These are phyloP conservation scores for Exophiala alcalophila DNA, from an alignment of 2,329 filamentous ascomycete species.

Conservation along the genomic window DNA sequence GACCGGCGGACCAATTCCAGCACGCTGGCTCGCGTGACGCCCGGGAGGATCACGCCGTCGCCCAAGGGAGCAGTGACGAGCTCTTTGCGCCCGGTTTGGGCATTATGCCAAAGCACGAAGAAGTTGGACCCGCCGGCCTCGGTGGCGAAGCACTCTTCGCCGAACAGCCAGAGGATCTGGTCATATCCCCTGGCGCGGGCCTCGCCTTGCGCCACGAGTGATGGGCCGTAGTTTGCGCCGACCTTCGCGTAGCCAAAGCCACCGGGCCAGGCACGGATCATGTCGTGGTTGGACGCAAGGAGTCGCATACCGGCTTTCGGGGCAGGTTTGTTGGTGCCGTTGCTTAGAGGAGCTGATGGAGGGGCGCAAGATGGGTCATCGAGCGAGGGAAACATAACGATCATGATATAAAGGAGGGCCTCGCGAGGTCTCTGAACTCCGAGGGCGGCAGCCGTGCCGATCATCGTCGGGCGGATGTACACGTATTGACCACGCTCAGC, in stretches of 20 bases:
- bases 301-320: conserved; percentile 24
- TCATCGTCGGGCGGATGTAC: conserved; percentile 83
- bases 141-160: conserved; percentile 71
- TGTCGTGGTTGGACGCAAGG: conserved; percentile 75
- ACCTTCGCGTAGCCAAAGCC: conserved; percentile 91
- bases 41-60: conserved; percentile 80
- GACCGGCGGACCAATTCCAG: conserved; percentile 62
- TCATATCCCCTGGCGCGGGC: conserved; percentile 72
- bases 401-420: conserved; percentile 71
- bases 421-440: conserved; percentile 76
- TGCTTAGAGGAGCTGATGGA: not conserved
- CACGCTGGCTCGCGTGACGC: conserved; percentile 79
- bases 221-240: conserved; percentile 89
- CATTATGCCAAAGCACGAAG: conserved; percentile 69
- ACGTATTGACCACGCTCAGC: conserved; percentile 60
- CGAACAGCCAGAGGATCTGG: conserved; percentile 94
- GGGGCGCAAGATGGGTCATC: conserved; percentile 17
- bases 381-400: conserved; percentile 41
- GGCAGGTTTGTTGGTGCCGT: conserved; percentile 11
- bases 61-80: conserved; percentile 81
- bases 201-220: conserved; percentile 72
- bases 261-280: conserved; percentile 87
- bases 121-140: conserved; percentile 93
- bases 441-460: conserved; percentile 75
- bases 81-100: conserved; percentile 58